Evolutionary conservation across 306 rosid genomes (phyloP), one percentile per base, ranked within the genome.

Genomic region (Luffa aegyptiaca): DNA sequence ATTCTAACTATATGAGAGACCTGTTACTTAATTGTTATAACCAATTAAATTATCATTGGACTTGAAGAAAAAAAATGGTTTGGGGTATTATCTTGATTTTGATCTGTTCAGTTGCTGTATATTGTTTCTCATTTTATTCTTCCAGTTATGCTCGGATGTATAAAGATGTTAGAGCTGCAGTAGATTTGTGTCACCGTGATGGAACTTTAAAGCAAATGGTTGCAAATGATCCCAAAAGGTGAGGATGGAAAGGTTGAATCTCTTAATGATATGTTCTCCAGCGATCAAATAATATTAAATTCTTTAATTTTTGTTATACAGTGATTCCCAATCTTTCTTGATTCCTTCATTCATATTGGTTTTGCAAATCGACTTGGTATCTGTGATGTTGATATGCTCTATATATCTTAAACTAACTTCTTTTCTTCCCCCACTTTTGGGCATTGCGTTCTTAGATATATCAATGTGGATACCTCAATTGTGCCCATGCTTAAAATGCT

Each of bases 161-260:
- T 85, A 95, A 87, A 90, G 99, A 95, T 91, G 96, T 95, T 84
- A 89, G 99, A 86, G 99, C 99, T 77, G 99, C 99, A 18, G 96
- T 95, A 84, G 99, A 95, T 84, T 83, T 95, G 88, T 95, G 99
- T 81, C 98, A 95, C 81, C 97, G 98, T 21, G 99, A 95, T 80
- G 99, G 99, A 84, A 95, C 98, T 57, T 85, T 95, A 86, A 95
- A 95, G 92, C 95, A 90, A 86, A 90, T 91, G 98, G 99, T 95
- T 82, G 99, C 97, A 76, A 83, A 87, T 76, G 93, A 93, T 79
- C 99, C 99, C 11, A 86, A 89, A 86, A 87, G 88, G 99, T 95
- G 85, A 77, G 87, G 35, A 81, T 62, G 51, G 70, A 46, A 76
- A 68, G 73, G 66, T 17, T 61, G 53, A 80, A 51, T 70, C 55